Evolutionary conservation across 23 red algal genomes (phyloP).

Genomic region (Rhodosorus marinus): DNA sequence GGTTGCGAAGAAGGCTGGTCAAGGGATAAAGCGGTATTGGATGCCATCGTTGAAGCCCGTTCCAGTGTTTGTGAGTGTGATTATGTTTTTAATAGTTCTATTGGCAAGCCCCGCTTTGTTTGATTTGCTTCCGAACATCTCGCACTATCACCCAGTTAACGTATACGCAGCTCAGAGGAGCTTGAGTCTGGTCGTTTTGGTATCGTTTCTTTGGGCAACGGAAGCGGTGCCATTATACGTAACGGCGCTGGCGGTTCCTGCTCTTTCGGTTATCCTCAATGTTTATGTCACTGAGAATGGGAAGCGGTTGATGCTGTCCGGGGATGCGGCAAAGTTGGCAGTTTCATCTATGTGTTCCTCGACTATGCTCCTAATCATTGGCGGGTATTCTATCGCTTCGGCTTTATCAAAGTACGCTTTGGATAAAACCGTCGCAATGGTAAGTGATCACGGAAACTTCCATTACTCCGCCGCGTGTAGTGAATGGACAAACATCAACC

Average conservation of each 20-base stretch:
- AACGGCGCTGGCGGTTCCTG: conserved; percentile 61
- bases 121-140: conserved; percentile 2
- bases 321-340: conserved; percentile 36
- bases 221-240: conserved; percentile 88
- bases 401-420: conserved; percentile 67
- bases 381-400: conserved; percentile 66
- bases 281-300: conserved; percentile 56
- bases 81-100: conserved; percentile 20
- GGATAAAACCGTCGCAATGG: conserved; percentile 34
- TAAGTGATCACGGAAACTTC: too few relatives aligned
- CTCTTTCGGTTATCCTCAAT: conserved; percentile 19
- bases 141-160: conserved; percentile 3
- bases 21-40: background rate
- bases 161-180: conserved; percentile 70
- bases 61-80: conserved; percentile 14
- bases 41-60: conserved; percentile 16
- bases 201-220: conserved; percentile 59
- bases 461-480: too few relatives aligned
- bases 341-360: conserved; percentile 45
- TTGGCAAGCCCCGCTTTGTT: conserved; percentile 4
- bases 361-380: conserved; percentile 75
- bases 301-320: conserved; percentile 14
- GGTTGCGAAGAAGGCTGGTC: conserved; percentile 10
- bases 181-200: conserved; percentile 32
- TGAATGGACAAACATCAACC: too few relatives aligned